Conservation (phyloP, 495 filamentous ascomycete species). For the Lasiosphaeria miniovina region DNA sequence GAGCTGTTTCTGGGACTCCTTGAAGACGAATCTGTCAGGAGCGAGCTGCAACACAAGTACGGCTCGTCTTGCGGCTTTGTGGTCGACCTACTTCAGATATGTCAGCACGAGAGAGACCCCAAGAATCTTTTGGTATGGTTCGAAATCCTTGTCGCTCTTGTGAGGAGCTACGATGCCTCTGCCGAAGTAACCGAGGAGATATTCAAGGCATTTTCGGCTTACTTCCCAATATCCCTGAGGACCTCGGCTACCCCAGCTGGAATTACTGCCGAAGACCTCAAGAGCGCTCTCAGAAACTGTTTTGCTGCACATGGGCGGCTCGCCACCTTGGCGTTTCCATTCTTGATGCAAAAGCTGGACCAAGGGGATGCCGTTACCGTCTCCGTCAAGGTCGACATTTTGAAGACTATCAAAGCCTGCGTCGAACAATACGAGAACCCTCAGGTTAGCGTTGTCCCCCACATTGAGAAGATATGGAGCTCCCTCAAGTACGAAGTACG, state of each 20-base stretch:
- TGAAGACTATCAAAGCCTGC: conserved; percentile 48
- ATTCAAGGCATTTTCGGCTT: conserved; percentile 48
- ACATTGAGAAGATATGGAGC: conserved; percentile 48
- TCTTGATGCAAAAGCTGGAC: conserved; percentile 48
- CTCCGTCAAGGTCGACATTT: conserved; percentile 52
- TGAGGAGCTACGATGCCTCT: conserved; percentile 39
- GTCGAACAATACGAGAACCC: conserved; percentile 40
- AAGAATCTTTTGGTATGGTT: conserved; percentile 50
- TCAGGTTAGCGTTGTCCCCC: conserved; percentile 38
- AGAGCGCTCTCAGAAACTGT: conserved; percentile 43
- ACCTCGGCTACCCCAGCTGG: conserved; percentile 39
- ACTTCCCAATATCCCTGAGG: conserved; percentile 53
- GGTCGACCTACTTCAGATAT: conserved; percentile 40
- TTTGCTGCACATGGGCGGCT: conserved; percentile 43
- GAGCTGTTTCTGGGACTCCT: conserved; percentile 43
- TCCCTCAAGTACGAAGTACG: conserved; percentile 58
- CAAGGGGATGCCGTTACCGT: conserved; percentile 48
- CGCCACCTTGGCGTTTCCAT: conserved; percentile 40
- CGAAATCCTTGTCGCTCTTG: conserved; percentile 35
- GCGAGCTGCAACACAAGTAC: conserved; percentile 41
- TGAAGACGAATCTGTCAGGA: conserved; percentile 32
- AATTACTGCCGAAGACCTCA: conserved; percentile 50
- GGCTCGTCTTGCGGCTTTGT: conserved; percentile 38
- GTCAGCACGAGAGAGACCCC: conserved; percentile 48
- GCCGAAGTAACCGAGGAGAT: conserved; percentile 41